Conservation (phyloP, 208 protist species). For the Acanthamoeba sp. region DNA sequence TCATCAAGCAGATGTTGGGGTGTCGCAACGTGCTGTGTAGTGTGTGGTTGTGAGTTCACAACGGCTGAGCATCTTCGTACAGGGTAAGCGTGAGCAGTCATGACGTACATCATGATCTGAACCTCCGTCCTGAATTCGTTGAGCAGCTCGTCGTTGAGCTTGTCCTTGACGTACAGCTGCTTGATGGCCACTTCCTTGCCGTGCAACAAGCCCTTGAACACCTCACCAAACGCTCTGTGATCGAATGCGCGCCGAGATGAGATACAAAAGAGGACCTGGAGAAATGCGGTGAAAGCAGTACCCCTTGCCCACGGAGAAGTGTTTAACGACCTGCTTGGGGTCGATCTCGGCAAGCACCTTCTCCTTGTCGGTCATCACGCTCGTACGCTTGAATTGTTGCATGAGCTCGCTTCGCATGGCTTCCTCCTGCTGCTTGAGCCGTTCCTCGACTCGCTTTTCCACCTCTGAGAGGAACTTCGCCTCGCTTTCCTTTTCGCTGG, state of each 20-base stretch:
- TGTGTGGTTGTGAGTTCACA: too few species aligned
- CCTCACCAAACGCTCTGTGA: slow-evolving; percentile 72
- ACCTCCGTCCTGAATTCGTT: slow-evolving; percentile 75
- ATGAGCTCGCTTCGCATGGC: slow-evolving; percentile 42
- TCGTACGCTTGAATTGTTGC: slow-evolving; percentile 35
- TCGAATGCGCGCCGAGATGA: not conserved
- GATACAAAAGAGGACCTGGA: not conserved
- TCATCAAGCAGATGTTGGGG: slow-evolving; percentile 57
- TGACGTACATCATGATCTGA: slow-evolving; percentile 70
- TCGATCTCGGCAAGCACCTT: slow-evolving; percentile 64
- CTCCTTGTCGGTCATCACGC: slow-evolving; percentile 49
- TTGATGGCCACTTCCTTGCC: slow-evolving; percentile 76
- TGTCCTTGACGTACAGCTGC: slow-evolving; percentile 67
- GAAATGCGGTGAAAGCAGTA: not conserved
- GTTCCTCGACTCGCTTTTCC: slow-evolving; percentile 51
- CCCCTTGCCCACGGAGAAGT: slow-evolving; percentile 62
- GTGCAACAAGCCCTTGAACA: slow-evolving; percentile 70
- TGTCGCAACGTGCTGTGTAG: slow-evolving; percentile 12
- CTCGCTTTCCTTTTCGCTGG: slow-evolving; percentile 21
- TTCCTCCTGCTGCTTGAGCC: slow-evolving; percentile 61
- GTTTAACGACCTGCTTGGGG: slow-evolving; percentile 62
- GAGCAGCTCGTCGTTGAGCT: slow-evolving; percentile 39
- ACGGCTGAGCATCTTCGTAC: too few species aligned
- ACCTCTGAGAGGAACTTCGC: slow-evolving; percentile 69
- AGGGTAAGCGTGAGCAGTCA: too few species aligned